Base-by-base conservation (phyloP, 176 grass and related monocot species). In the Musa acuminata region DNA sequence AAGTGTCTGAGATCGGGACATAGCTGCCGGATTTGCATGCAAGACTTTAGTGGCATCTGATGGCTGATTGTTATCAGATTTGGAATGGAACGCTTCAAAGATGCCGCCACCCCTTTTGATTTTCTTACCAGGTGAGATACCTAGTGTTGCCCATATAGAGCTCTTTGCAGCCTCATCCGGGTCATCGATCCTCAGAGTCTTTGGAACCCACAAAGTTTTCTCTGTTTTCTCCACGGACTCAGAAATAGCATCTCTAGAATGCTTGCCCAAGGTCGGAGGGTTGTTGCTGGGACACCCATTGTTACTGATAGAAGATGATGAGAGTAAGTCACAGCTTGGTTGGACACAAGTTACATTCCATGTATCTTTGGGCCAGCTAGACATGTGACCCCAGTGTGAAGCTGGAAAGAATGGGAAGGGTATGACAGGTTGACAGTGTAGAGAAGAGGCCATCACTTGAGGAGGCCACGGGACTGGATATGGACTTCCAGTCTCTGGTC, bases 141-240 rank as follows among this genome's bases (percentile, higher is more conserved):
- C 72, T 19, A 75, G 25, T 8, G 72, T 75, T 35, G 72, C 72
- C 72, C 72, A 75, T 58, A 75, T 75, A n/a, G 72, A 75, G 17
- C 72, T 75, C 24, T 75, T 75, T 60, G 72, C 72, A 59, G 72
- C 72, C 26, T 75, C 72, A n/a, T 75, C 55, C 48, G 72, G 72
- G 59, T 75, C 72, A 75, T 60, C 72, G 43, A 75, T 59, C 27
- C 72, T 59, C 11, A 75, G 72, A 6, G 72, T 75, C 53, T 75
- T 75, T 27, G 72, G 72, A 75, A 60, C 13, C 72, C 72, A 75
- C 59, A 75, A 75, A 17, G 8, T 35, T 3, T 75, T 75, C 26
- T 60, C 72, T 35, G 27, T 58, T 43, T 74, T 74, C 9, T 74
- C 72, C 55, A 27, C 54, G 0, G 53, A 19, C 9, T 75, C 25